These are phyloP conservation scores for Inosperma sp. DNA, from an alignment of 768 basidiomycete species.

Conservation along the genomic window DNA sequence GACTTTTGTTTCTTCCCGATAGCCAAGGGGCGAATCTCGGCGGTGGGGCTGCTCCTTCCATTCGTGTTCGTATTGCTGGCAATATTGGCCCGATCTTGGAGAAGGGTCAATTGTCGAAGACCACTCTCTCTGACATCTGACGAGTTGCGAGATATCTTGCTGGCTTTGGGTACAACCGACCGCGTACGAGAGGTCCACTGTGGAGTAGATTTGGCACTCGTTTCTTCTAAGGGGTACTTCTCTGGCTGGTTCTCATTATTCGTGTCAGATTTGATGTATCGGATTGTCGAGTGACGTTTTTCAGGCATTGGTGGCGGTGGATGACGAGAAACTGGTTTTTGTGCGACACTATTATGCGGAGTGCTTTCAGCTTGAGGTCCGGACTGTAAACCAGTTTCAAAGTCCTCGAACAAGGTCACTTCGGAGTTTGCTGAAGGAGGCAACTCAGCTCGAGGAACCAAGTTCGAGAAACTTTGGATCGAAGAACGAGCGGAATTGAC, in stretches of 20 bases:
- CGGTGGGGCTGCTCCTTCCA: slow-evolving; percentile 19
- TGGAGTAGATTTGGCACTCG: background rate
- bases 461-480: slow-evolving; percentile 30
- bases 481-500: slow-evolving; percentile 52
- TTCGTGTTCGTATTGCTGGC: slow-evolving; percentile 34
- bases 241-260: slow-evolving; percentile 28
- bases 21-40: slow-evolving; percentile 50
- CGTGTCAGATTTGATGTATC: slow-evolving; percentile 61
- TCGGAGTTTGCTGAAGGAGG: slow-evolving; percentile 57
- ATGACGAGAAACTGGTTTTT: slow-evolving; percentile 30
- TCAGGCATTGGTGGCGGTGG: slow-evolving; percentile 36
- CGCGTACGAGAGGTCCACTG: slow-evolving; percentile 48
- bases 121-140: slow-evolving; percentile 40
- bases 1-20: slow-evolving; percentile 53
- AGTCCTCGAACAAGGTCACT: slow-evolving; percentile 55
- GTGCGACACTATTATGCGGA: slow-evolving; percentile 46
- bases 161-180: slow-evolving; percentile 50
- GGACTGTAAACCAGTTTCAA: slow-evolving; percentile 38
- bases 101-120: slow-evolving; percentile 57
- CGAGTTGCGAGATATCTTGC: slow-evolving; percentile 43
- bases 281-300: slow-evolving; percentile 53
- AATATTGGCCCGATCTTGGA: slow-evolving; percentile 54
- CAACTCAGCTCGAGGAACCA: slow-evolving; percentile 18
- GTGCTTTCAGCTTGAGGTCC: slow-evolving; percentile 61
- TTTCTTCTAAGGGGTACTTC: slow-evolving; percentile 15